Conservation (phyloP, 129 eudicot genomes). For the Flaveria sonorensis region DNA sequence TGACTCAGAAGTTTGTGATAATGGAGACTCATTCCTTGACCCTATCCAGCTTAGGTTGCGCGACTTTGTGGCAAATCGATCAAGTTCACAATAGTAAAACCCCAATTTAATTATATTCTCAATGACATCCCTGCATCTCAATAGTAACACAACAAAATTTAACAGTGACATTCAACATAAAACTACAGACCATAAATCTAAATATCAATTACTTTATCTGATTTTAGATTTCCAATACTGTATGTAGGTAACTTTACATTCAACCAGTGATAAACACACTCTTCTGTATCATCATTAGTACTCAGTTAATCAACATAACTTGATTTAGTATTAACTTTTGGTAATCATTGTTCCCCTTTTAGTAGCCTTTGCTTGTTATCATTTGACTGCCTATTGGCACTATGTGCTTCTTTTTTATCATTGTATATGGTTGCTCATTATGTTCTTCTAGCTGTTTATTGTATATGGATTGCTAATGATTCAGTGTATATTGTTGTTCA, state of each 20-base stretch:
- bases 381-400: too few relatives aligned
- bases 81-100: constrained; percentile 81
- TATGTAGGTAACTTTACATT: neutral
- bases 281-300: constrained; percentile 12
- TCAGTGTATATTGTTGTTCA: too few relatives aligned
- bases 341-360: neutral
- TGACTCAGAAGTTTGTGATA: constrained; percentile 40
- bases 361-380: too few relatives aligned
- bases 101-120: constrained; percentile 72
- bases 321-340: neutral
- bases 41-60: constrained; percentile 89
- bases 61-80: constrained; percentile 70
- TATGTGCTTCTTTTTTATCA: too few relatives aligned
- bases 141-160: neutral
- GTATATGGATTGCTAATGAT: too few relatives aligned
- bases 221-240: constrained; percentile 13
- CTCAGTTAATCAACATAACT: constrained; percentile 7
- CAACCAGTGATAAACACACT: neutral
- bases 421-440: too few relatives aligned
- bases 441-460: too few relatives aligned
- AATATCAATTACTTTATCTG: constrained; percentile 1
- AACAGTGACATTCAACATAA: constrained; percentile 18
- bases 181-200: neutral
- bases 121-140: constrained; percentile 72
- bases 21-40: constrained; percentile 46